Conservation (phyloP, 1,139 yeast genomes). For the Candida tetrigidarum region DNA sequence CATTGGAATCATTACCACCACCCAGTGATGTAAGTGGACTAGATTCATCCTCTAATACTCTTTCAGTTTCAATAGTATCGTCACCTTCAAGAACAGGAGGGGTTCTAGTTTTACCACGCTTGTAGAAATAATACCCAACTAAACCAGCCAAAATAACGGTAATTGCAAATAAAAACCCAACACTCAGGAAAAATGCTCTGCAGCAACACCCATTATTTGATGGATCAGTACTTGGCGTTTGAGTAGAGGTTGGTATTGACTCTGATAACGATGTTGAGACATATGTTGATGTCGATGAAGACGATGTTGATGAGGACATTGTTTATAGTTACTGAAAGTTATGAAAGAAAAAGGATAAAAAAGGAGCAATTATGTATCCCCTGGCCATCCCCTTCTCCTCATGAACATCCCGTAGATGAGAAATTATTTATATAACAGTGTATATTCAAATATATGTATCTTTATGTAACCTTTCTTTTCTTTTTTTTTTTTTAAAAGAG, state of each 20-base stretch:
- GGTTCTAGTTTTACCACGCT: not conserved
- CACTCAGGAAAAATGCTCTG: not conserved
- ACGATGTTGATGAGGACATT: too few species aligned
- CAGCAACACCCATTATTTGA: not conserved
- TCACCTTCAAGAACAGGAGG: not conserved
- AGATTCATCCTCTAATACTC: not conserved
- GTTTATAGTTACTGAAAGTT: too few species aligned
- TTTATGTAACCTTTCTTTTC: conserved; percentile 4
- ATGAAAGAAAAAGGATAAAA: not conserved
- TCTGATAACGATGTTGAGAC: too few species aligned
- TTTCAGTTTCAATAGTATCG: not conserved
- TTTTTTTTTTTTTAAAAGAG: not conserved
- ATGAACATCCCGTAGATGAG: too few species aligned
- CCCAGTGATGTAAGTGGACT: not conserved
- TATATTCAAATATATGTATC: conserved; percentile 3
- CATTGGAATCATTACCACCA: not conserved
- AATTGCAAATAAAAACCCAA: not conserved
- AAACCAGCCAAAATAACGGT: not conserved
- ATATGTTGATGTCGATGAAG: too few species aligned
- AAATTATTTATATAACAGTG: not conserved
- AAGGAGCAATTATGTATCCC: too few species aligned
- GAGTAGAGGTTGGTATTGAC: not conserved
- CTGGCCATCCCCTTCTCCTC: too few species aligned
- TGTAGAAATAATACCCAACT: not conserved
- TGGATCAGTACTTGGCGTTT: not conserved